Evolutionary conservation across 768 basidiomycete genomes (phyloP).

Genomic region (Collybia sordida): DNA sequence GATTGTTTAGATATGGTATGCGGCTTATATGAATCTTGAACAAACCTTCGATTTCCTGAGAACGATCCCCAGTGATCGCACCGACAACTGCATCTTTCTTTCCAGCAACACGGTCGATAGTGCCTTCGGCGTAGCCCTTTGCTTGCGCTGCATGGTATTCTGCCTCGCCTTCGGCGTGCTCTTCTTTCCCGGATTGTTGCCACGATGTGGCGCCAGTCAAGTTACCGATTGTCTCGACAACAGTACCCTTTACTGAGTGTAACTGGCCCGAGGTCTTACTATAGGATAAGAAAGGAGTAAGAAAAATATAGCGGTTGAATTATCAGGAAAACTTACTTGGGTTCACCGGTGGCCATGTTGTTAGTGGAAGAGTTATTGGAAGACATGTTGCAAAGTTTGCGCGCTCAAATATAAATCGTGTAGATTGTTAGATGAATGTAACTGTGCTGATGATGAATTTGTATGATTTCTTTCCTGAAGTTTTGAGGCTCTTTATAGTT

Average conservation of each 20-base stretch:
- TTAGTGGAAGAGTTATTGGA: constrained; percentile 17
- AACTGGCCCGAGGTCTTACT: constrained; percentile 38
- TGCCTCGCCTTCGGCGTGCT: constrained; percentile 43
- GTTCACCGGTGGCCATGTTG: constrained; percentile 27
- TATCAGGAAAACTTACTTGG: constrained; percentile 21
- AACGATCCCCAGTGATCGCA: constrained; percentile 46
- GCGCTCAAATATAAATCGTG: not conserved
- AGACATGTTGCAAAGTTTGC: constrained; percentile 1
- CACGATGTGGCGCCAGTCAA: constrained; percentile 36
- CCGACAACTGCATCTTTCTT: constrained; percentile 49
- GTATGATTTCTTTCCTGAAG: not conserved
- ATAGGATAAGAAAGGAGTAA: not conserved
- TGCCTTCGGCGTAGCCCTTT: constrained; percentile 47
- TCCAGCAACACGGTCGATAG: constrained; percentile 39
- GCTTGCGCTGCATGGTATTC: constrained; percentile 43
- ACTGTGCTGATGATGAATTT: not conserved
- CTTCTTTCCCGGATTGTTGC: constrained; percentile 39
- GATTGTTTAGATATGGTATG: not conserved
- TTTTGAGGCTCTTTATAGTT: no score
- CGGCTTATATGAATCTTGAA: not conserved
- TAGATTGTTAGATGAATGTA: not conserved
- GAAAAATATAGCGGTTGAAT: not conserved
- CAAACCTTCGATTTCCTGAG: constrained; percentile 39
- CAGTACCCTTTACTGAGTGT: constrained; percentile 36
- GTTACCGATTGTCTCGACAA: constrained; percentile 39